phyloP scores from a whole-genome alignment of 78 protist genomes.

The Speleostelium caveatum region DNA sequence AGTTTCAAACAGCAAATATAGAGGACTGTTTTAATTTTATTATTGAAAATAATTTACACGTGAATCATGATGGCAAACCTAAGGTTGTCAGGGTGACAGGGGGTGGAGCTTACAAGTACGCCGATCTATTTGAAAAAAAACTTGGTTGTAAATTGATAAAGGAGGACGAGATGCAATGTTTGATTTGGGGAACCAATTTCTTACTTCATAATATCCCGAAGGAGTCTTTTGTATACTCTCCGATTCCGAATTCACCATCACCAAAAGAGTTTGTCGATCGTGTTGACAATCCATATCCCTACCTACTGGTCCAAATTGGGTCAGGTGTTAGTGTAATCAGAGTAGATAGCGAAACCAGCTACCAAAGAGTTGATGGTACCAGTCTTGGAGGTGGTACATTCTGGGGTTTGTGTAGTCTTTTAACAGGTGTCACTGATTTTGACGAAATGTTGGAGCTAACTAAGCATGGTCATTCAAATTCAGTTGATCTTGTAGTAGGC shows the following conservation, averaged over 20 bases:
- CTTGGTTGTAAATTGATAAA: slow-evolving; percentile 61
- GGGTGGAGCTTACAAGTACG: slow-evolving; percentile 90
- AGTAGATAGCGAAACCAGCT: slow-evolving; percentile 82
- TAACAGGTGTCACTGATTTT: slow-evolving; percentile 83
- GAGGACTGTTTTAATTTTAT: slow-evolving; percentile 67
- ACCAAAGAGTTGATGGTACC: slow-evolving; percentile 94
- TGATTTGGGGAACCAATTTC: slow-evolving; percentile 90
- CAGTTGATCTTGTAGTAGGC: slow-evolving; percentile 96
- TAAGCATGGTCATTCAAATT: slow-evolving; percentile 48
- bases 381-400: slow-evolving; percentile 97
- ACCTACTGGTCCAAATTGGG: slow-evolving; percentile 94
- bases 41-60: slow-evolving; percentile 68
- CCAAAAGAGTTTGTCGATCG: slow-evolving; percentile 62
- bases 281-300: slow-evolving; percentile 87
- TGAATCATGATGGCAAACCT: slow-evolving; percentile 48
- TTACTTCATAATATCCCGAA: slow-evolving; percentile 66
- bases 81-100: slow-evolving; percentile 78
- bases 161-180: slow-evolving; percentile 90
- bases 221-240: slow-evolving; percentile 43
- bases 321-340: slow-evolving; percentile 91
- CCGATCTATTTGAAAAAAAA: slow-evolving; percentile 44
- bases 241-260: slow-evolving; percentile 4
- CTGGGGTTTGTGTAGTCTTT: slow-evolving; percentile 90
- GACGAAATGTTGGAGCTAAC: slow-evolving; percentile 86
- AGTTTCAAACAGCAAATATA: slow-evolving; percentile 58